phyloP scores from a whole-genome alignment of 1,284 basidiomycete species.

The Agaricales sp. region DNA sequence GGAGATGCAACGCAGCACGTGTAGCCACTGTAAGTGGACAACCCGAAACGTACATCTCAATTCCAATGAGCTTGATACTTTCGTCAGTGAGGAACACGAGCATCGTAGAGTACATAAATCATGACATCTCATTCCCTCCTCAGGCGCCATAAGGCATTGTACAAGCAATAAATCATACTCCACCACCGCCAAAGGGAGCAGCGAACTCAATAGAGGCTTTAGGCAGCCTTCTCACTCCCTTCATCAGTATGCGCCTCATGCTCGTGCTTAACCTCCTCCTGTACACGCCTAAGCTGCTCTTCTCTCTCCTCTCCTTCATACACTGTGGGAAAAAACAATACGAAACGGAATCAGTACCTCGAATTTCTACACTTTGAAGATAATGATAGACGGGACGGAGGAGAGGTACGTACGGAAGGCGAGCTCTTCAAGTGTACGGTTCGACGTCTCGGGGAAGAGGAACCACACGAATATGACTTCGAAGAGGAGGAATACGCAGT shows the following conservation, averaged over 20 bases:
- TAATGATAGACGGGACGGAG: not conserved
- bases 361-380: not conserved
- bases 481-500: slow-evolving; percentile 35
- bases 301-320: slow-evolving; percentile 35
- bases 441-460: slow-evolving; percentile 44
- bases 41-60: too few species aligned
- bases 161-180: too few species aligned
- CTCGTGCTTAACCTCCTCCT: slow-evolving; percentile 23
- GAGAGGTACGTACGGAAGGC: slow-evolving; percentile 38
- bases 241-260: slow-evolving; percentile 1
- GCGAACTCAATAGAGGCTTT: too few species aligned
- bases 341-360: not conserved
- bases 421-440: slow-evolving; percentile 47
- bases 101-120: too few species aligned
- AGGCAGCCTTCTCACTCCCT: not conserved
- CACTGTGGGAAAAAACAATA: slow-evolving; percentile 19
- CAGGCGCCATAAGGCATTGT: too few species aligned
- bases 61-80: too few species aligned
- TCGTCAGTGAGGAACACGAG: too few species aligned
- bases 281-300: slow-evolving; percentile 33
- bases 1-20: too few species aligned
- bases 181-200: too few species aligned
- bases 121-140: too few species aligned
- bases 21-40: too few species aligned
- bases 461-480: slow-evolving; percentile 39